phyloP scores from a whole-genome alignment of 352 stramenopile species.

The Phytophthora boehmeriae region DNA sequence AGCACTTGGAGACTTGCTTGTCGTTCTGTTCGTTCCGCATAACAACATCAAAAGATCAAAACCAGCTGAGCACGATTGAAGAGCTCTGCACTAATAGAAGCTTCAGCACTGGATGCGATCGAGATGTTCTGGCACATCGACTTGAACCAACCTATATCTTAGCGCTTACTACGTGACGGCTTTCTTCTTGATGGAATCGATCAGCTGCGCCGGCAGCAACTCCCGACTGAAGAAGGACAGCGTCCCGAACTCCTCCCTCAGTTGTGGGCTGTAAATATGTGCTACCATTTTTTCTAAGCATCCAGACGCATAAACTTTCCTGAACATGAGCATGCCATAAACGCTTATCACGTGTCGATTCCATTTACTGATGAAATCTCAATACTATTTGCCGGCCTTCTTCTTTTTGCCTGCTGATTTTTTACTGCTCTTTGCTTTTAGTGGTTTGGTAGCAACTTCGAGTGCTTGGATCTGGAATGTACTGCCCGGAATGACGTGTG shows the following conservation, averaged over 20 bases:
- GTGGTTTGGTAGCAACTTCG: constrained; percentile 34
- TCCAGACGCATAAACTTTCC: constrained; percentile 3
- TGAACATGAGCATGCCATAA: constrained; percentile 8
- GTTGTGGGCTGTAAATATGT: constrained; percentile 43
- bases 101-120: too few species aligned
- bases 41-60: constrained; percentile 29
- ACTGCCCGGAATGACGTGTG: constrained; percentile 65
- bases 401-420: constrained; percentile 51
- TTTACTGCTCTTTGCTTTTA: constrained; percentile 24
- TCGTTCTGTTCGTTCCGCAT: constrained; percentile 19
- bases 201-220: constrained; percentile 50
- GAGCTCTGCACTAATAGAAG: background rate
- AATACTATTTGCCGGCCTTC: constrained; percentile 30
- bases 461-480: constrained; percentile 73
- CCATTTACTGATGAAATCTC: too few species aligned
- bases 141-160: background rate
- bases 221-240: constrained; percentile 53
- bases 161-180: constrained; percentile 40
- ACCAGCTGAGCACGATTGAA: constrained; percentile 16
- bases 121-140: too few species aligned
- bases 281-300: constrained; percentile 45
- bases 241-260: constrained; percentile 51
- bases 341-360: too few species aligned
- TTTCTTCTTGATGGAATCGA: constrained; percentile 53
- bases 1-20: constrained; percentile 43